Evolutionary conservation across 1,284 basidiomycete genomes (phyloP).

Genomic region (Erythrobasidium hasegawianum): DNA sequence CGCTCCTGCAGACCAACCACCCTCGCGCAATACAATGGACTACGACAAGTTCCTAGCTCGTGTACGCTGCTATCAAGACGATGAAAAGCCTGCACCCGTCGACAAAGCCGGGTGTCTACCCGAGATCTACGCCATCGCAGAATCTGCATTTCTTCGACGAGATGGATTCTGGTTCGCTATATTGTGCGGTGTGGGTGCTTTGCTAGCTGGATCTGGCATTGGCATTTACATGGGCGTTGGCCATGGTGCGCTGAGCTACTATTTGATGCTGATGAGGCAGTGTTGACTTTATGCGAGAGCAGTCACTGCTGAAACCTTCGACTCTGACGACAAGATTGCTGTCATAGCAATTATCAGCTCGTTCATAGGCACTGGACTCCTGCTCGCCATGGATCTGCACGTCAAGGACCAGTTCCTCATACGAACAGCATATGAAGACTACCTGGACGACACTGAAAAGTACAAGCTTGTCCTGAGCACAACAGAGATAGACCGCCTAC

Average conservation of each 20-base stretch:
- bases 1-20: too few relatives aligned
- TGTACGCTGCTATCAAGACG: background rate
- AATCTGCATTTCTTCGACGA: background rate
- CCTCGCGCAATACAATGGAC: background rate
- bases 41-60: background rate
- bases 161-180: constrained; percentile 1
- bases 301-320: too few relatives aligned
- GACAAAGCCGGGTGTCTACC: background rate
- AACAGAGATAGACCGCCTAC: background rate
- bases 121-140: background rate
- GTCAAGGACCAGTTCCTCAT: background rate
- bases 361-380: background rate
- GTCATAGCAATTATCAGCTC: background rate
- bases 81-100: background rate
- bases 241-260: too few relatives aligned
- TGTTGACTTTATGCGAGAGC: too few relatives aligned
- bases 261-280: too few relatives aligned
- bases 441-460: background rate
- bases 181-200: background rate
- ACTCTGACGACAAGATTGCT: too few relatives aligned
- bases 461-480: background rate
- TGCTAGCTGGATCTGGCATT: background rate
- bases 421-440: background rate
- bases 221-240: background rate
- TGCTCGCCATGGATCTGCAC: background rate